Evolutionary conservation across 306 rosid genomes (phyloP).

Genomic region (Glycine latifolia): DNA sequence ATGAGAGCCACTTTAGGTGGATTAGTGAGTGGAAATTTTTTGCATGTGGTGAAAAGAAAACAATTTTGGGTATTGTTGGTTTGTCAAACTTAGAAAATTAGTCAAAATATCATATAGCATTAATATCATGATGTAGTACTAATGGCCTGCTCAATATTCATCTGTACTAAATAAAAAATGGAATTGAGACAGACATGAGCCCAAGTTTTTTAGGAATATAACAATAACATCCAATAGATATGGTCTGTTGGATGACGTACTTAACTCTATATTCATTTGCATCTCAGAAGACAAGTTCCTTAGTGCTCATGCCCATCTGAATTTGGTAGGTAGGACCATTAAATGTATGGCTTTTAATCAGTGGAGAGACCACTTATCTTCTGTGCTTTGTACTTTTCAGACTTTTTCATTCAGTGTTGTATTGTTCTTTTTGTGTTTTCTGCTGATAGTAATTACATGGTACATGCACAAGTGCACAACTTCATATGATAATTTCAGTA

Average conservation of each 20-base stretch:
- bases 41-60: not conserved
- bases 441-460: not conserved
- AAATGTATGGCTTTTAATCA: not conserved
- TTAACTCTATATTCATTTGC: not conserved
- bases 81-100: not conserved
- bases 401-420: not conserved
- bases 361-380: conserved; percentile 35
- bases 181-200: not conserved
- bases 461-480: not conserved
- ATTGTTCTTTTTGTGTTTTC: not conserved
- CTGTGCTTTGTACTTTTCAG: conserved; percentile 18
- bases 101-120: not conserved
- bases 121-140: not conserved
- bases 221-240: conserved; percentile 6
- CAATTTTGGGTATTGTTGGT: not conserved
- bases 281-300: conserved; percentile 19
- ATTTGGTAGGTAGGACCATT: conserved; percentile 4
- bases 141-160: not conserved
- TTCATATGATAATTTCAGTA: not conserved
- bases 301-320: not conserved
- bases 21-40: not conserved
- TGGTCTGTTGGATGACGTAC: not conserved
- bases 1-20: conserved; percentile 18
- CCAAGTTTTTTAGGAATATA: not conserved
- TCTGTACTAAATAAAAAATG: not conserved